A percentile compares a stretch with the other conserved stretches of the same genome.
These are phyloP conservation scores for Eragrostis curvula DNA, from an alignment of 176 grass and related monocot species.

Conservation along the genomic window DNA sequence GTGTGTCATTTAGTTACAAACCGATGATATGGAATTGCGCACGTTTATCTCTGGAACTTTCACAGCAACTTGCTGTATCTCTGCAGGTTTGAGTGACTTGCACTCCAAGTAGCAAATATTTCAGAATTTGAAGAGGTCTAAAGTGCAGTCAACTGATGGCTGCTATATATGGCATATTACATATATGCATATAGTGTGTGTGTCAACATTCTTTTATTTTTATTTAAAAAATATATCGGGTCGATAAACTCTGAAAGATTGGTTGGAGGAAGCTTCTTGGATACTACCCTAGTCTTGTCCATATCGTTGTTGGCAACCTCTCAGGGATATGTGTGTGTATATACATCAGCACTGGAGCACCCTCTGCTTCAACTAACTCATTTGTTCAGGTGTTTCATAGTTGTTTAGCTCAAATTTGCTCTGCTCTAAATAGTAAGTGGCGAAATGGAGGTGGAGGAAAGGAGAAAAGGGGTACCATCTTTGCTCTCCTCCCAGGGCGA, in stretches of 20 bases:
- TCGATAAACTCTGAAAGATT: background rate
- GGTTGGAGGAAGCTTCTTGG: slow-evolving; percentile 41
- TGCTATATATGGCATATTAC: background rate
- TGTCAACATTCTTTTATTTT: background rate
- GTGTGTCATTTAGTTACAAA: background rate
- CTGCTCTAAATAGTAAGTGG: slow-evolving; percentile 14
- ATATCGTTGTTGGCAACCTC: background rate
- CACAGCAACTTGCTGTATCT: background rate
- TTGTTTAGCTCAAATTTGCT: slow-evolving; percentile 12
- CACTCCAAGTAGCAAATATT: slow-evolving; percentile 27
- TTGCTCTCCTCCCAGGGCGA: slow-evolving; percentile 64
- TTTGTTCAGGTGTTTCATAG: slow-evolving; percentile 11
- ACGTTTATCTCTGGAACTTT: background rate
- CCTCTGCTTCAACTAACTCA: background rate
- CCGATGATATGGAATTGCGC: background rate
- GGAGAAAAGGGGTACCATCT: slow-evolving; percentile 68
- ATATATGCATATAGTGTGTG: background rate
- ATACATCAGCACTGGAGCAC: slow-evolving; percentile 20
- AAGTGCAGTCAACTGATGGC: background rate
- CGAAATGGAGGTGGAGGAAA: slow-evolving; percentile 53
- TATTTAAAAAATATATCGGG: background rate
- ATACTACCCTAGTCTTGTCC: slow-evolving; percentile 17
- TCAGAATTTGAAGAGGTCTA: background rate
- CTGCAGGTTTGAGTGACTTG: slow-evolving; percentile 22
- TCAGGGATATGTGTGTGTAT: slow-evolving; percentile 11